phyloP scores from a whole-genome alignment of 345 rosid species.

The Salix viminalis region DNA sequence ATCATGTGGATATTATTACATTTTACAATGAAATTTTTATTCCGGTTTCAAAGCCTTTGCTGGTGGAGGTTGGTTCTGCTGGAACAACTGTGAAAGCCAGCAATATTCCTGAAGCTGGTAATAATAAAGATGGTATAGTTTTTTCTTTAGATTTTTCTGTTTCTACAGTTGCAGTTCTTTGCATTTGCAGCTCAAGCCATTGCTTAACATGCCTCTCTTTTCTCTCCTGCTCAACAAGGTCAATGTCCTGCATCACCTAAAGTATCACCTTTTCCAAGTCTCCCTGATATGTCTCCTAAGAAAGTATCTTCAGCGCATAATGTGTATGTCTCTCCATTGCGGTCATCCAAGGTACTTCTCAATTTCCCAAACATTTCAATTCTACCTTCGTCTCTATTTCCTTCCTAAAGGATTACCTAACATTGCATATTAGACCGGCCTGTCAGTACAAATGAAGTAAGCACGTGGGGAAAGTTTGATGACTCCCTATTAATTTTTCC shows the following conservation, averaged over 20 bases:
- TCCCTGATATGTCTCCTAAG: conserved; percentile 97
- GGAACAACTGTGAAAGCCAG: conserved; percentile 37
- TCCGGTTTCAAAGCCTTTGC: conserved; percentile 75
- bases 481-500: neutral
- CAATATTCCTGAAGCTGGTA: conserved; percentile 46
- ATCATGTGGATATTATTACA: conserved; percentile 83
- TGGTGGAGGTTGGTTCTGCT: conserved; percentile 74
- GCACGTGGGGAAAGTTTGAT: neutral
- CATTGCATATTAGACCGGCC: neutral
- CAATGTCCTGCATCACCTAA: conserved; percentile 87
- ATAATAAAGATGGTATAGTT: conserved; percentile 52
- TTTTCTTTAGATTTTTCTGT: neutral
- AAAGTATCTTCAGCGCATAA: conserved; percentile 86
- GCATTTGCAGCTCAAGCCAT: conserved; percentile 3
- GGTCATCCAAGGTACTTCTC: conserved; percentile 77
- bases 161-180: neutral
- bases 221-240: conserved; percentile 38
- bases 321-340: conserved; percentile 90
- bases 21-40: conserved; percentile 60
- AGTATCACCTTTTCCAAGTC: conserved; percentile 70
- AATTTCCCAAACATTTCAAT: neutral
- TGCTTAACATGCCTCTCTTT: conserved; percentile 12
- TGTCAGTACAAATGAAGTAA: neutral
- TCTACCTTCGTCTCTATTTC: neutral
- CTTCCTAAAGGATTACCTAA: neutral